Evolutionary conservation across 1,284 basidiomycete species (phyloP).

Genomic region (Ustilago shanxiensis): DNA sequence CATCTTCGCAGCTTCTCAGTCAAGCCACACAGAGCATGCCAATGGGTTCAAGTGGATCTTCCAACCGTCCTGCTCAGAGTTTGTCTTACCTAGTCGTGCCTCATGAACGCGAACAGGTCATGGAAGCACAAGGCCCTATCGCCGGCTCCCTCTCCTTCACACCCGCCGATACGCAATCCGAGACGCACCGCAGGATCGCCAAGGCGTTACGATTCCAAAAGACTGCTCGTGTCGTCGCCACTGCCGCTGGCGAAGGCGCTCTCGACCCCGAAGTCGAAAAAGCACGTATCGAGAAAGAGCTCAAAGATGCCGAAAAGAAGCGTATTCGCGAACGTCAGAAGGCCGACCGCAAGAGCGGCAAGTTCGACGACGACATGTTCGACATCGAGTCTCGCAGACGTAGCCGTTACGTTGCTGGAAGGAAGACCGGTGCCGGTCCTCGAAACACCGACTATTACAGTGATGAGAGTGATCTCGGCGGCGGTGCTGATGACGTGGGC

Average conservation of each 20-base stretch:
- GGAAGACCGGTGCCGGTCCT: conserved; percentile 47
- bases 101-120: conserved; percentile 84
- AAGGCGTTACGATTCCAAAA: conserved; percentile 84
- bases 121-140: conserved; percentile 85
- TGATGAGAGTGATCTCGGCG: conserved; percentile 57
- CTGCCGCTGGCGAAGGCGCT: conserved; percentile 47
- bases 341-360: conserved; percentile 49
- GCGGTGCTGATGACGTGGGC: conserved; percentile 30
- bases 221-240: conserved; percentile 77
- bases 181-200: conserved; percentile 88
- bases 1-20: conserved; percentile 38
- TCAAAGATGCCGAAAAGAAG: conserved; percentile 64
- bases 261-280: conserved; percentile 77
- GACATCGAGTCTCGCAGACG: conserved; percentile 49
- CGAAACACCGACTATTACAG: conserved; percentile 60
- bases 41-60: conserved; percentile 49
- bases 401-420: conserved; percentile 34
- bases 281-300: conserved; percentile 64
- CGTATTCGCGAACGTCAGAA: conserved; percentile 58
- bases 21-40: conserved; percentile 52
- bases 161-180: conserved; percentile 88
- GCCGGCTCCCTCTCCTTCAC: conserved; percentile 85
- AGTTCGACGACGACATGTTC: conserved; percentile 60
- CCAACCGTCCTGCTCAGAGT: conserved; percentile 45
- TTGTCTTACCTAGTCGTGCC: conserved; percentile 86